Conservation (phyloP, 805 yeast genomes). For the Saturnispora bothae region DNA sequence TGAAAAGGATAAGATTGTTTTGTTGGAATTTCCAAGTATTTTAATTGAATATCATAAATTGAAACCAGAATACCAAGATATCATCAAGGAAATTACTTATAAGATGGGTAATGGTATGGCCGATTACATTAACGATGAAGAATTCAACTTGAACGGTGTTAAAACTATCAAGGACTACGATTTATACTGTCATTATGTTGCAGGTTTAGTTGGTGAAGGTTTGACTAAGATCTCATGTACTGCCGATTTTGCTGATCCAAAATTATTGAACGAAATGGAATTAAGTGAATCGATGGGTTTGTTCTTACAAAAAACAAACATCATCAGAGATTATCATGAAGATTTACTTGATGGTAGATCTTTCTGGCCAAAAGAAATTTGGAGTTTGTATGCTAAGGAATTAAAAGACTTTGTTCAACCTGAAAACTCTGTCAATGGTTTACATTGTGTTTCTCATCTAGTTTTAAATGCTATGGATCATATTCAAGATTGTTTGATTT, state of each 20-base stretch:
- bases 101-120: slow-evolving; percentile 99
- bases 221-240: slow-evolving; percentile 70
- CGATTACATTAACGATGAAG: slow-evolving; percentile 68
- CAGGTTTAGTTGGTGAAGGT: slow-evolving; percentile 97
- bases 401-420: slow-evolving; percentile 50
- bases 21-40: slow-evolving; percentile 67
- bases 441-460: slow-evolving; percentile 71
- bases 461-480: slow-evolving; percentile 72
- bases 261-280: slow-evolving; percentile 41
- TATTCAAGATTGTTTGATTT: slow-evolving; percentile 64
- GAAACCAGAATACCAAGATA: slow-evolving; percentile 65
- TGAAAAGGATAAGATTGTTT: slow-evolving; percentile 73
- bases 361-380: slow-evolving; percentile 92
- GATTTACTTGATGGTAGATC: slow-evolving; percentile 86
- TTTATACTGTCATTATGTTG: slow-evolving; percentile 91
- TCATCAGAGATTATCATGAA: slow-evolving; percentile 89
- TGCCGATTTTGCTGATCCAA: slow-evolving; percentile 57
- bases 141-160: slow-evolving; percentile 72
- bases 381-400: slow-evolving; percentile 68
- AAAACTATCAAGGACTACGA: slow-evolving; percentile 73
- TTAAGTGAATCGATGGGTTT: slow-evolving; percentile 84
- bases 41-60: slow-evolving; percentile 63
- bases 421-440: slow-evolving; percentile 41
- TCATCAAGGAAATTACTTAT: slow-evolving; percentile 64
- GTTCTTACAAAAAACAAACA: slow-evolving; percentile 90